A percentile compares a stretch with the other conserved stretches of the same genome.
Conservation (phyloP, 331 rosid genomes). For the Malus hybrid region DNA sequence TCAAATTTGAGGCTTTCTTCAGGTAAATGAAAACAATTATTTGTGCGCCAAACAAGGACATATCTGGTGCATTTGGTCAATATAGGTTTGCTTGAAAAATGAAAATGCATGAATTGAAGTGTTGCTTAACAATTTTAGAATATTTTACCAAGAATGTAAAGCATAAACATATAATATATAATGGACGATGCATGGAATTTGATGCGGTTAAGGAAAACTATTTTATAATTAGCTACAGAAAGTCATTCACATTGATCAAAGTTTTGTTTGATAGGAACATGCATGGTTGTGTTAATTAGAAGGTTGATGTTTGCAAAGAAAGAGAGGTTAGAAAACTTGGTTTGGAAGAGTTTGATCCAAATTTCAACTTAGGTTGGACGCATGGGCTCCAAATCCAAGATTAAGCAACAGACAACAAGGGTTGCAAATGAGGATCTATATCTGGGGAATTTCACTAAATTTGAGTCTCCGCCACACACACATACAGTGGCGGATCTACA, state of each 20-base stretch:
- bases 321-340: conserved; percentile 15
- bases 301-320: conserved; percentile 8
- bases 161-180: background rate
- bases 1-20: no score
- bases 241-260: conserved; percentile 11
- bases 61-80: no score
- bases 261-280: background rate
- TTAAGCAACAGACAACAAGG: conserved; percentile 25
- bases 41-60: no score
- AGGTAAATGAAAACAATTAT: no score
- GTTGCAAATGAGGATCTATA: conserved; percentile 24
- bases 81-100: background rate
- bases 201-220: background rate
- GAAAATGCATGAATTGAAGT: background rate
- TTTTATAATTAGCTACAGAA: background rate
- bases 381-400: conserved; percentile 19
- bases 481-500: no score
- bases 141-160: no score
- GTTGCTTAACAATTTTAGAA: background rate
- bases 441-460: conserved; percentile 9
- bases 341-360: conserved; percentile 23
- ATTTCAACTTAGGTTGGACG: conserved; percentile 30
- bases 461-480: conserved; percentile 7
- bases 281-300: conserved; percentile 2
- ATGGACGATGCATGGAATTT: background rate